Evolutionary conservation across 192 early-diverging fungal genomes (phyloP), one percentile per base, ranked within the genome.

Genomic region (Phycomyces blakesleeanus): DNA sequence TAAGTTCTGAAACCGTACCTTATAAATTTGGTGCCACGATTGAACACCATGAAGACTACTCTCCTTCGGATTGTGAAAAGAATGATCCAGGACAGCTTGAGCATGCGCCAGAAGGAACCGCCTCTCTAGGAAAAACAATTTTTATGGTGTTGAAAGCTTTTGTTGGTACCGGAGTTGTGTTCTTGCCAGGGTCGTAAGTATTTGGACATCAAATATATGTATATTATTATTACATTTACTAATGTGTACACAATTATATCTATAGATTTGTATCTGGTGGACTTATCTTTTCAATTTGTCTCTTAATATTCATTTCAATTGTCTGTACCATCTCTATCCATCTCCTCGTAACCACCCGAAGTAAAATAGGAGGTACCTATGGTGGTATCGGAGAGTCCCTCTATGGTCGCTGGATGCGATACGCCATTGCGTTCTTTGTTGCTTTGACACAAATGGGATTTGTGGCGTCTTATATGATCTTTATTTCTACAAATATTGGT

Each of bases 381-480:
- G 85, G 81, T 69, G 81, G 83, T 57, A 60, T 86, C 44, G 85
- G 76, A 14, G 51, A 76, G 18, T 72, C 66, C 41, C 73, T 85
- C 26, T 85, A 83, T 50, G 68, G 61, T 22, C 54, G 21, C 15
- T 69, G 60, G 68, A 24, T 63, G 14, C 42, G 55, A 20, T 57
- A 57, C 55, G 12, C 34, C 5, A 44, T 63, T 34, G 71, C 82
- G 57, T 69, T 81, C 37, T 79, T 84, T 27, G 77, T 88, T 18
- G 77, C 77, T 34, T 49, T 88, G 29, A 80, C 85, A 9, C 83
- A 93, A 78, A 79, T 90, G 55, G 93, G 93, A 0, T 95, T 95
- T 75, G 87, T 87, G 63, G 91, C 90, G 41, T 91, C 91, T 0
- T 93, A 93, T 63, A 78, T 88, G 55, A 92, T 96, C 41, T 96